A percentile compares a stretch with the other conserved stretches of the same genome.
Conservation (phyloP, 768 basidiomycete genomes). For the Steccherinum ochraceum region DNA sequence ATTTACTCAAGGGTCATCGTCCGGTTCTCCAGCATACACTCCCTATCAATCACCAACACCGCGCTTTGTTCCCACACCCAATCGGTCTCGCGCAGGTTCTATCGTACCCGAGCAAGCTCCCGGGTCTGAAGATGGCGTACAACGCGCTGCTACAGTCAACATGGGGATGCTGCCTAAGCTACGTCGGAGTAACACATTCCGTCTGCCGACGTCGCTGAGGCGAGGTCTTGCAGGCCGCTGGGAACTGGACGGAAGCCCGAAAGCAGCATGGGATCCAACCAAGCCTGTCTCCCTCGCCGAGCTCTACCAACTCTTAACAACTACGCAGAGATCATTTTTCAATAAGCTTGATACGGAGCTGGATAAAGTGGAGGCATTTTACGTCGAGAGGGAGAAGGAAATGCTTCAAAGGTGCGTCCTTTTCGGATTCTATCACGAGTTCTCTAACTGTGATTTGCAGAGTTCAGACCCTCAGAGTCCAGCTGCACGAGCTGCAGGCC, state of each 20-base stretch:
- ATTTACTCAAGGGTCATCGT: not conserved
- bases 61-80: not conserved
- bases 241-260: not conserved
- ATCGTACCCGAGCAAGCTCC: not conserved
- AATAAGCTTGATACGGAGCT: slow-evolving; percentile 70
- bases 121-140: not conserved
- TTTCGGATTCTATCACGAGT: too few species aligned
- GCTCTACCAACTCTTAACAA: slow-evolving; percentile 49
- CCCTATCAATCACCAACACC: not conserved
- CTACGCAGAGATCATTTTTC: slow-evolving; percentile 68
- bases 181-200: slow-evolving; percentile 1
- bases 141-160: slow-evolving; percentile 4
- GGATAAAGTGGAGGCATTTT: slow-evolving; percentile 84
- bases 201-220: slow-evolving; percentile 1
- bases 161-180: slow-evolving; percentile 13
- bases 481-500: slow-evolving; percentile 68
- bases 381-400: slow-evolving; percentile 59
- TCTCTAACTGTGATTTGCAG: slow-evolving; percentile 2
- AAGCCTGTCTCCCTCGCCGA: slow-evolving; percentile 19
- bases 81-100: not conserved
- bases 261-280: slow-evolving; percentile 7
- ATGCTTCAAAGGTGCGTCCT: slow-evolving; percentile 34
- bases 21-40: too few species aligned
- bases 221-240: not conserved
- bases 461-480: slow-evolving; percentile 43